A percentile compares a stretch with the other conserved stretches of the same genome.
These are phyloP conservation scores for Fomitopsis schrenkii DNA, from an alignment of 1,284 basidiomycete species.

Conservation along the genomic window DNA sequence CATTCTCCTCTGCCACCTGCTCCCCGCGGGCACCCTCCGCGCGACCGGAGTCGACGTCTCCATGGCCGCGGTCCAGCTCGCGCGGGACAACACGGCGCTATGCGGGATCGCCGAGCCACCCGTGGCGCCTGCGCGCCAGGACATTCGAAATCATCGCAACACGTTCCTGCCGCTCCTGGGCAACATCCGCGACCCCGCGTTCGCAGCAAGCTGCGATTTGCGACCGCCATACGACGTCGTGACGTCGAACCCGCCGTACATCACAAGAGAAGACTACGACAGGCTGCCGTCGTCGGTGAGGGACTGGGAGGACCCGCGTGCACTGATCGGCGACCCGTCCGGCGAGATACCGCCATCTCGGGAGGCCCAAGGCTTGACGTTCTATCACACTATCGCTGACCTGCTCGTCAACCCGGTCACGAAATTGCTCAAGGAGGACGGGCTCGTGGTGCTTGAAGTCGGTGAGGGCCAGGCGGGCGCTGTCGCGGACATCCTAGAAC, in stretches of 20 bases:
- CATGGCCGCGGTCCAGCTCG: slow-evolving; percentile 62
- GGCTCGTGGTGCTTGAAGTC: slow-evolving; percentile 74
- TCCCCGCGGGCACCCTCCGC: slow-evolving; percentile 44
- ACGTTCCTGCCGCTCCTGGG: slow-evolving; percentile 44
- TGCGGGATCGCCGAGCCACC: slow-evolving; percentile 33
- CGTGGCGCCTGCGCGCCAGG: slow-evolving; percentile 2
- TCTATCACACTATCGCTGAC: slow-evolving; percentile 71
- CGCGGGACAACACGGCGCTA: slow-evolving; percentile 61
- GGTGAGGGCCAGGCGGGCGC: slow-evolving; percentile 67
- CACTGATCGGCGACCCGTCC: slow-evolving; percentile 68
- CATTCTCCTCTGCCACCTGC: slow-evolving; percentile 67
- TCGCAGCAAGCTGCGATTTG: slow-evolving; percentile 32
- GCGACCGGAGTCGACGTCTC: slow-evolving; percentile 75
- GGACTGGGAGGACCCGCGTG: slow-evolving; percentile 74
- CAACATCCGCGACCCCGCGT: slow-evolving; percentile 41
- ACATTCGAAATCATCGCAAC: slow-evolving; percentile 23
- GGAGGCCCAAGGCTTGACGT: slow-evolving; percentile 58
- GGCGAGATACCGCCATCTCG: slow-evolving; percentile 6
- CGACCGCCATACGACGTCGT: slow-evolving; percentile 67
- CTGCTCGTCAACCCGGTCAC: slow-evolving; percentile 42
- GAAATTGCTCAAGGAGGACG: slow-evolving; percentile 44
- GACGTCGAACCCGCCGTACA: slow-evolving; percentile 94
- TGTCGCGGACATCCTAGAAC: slow-evolving; percentile 56
- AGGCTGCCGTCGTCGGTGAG: slow-evolving; percentile 64
- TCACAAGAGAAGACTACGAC: slow-evolving; percentile 64